A percentile compares a stretch with the other conserved stretches of the same genome.
These are phyloP conservation scores for Vitellaria paradoxa DNA, from an alignment of 179 eudicot species.

Conservation along the genomic window DNA sequence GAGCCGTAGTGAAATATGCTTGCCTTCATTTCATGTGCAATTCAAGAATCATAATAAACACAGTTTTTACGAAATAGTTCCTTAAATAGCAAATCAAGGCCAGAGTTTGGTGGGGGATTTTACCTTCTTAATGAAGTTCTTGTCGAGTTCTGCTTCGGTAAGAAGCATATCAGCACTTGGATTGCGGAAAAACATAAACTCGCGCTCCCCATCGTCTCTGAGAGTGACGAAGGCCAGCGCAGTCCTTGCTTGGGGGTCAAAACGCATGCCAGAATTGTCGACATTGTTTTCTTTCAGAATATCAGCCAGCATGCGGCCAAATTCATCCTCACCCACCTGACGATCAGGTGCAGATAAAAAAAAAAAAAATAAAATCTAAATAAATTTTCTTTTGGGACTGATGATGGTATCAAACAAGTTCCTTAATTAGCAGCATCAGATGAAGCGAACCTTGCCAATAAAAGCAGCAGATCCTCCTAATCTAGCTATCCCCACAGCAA, in stretches of 20 bases:
- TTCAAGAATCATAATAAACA: background rate
- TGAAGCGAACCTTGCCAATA: slow-evolving; percentile 54
- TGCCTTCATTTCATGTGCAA: slow-evolving; percentile 24
- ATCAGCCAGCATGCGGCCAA: slow-evolving; percentile 56
- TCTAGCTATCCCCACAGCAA: slow-evolving; percentile 59
- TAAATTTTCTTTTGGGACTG: background rate
- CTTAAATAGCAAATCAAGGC: too few relatives aligned
- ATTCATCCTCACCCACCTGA: slow-evolving; percentile 64
- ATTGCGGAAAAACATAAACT: slow-evolving; percentile 55
- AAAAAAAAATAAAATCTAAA: background rate
- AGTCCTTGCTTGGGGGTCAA: slow-evolving; percentile 52
- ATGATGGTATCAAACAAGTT: slow-evolving; percentile 17
- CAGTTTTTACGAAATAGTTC: too few relatives aligned
- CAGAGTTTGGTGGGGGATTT: too few relatives aligned
- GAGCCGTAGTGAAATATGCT: slow-evolving; percentile 45
- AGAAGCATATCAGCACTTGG: slow-evolving; percentile 73
- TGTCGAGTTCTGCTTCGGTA: slow-evolving; percentile 42
- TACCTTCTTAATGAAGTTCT: slow-evolving; percentile 42
- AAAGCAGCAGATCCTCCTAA: slow-evolving; percentile 62
- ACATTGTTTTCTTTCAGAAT: slow-evolving; percentile 55
- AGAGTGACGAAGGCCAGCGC: slow-evolving; percentile 54
- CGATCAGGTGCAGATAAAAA: slow-evolving; percentile 13
- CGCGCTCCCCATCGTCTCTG: slow-evolving; percentile 57
- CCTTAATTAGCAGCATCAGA: background rate
- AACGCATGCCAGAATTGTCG: slow-evolving; percentile 44